Evolutionary conservation across 345 rosid species (phyloP).

Genomic region (Brassica carinata): DNA sequence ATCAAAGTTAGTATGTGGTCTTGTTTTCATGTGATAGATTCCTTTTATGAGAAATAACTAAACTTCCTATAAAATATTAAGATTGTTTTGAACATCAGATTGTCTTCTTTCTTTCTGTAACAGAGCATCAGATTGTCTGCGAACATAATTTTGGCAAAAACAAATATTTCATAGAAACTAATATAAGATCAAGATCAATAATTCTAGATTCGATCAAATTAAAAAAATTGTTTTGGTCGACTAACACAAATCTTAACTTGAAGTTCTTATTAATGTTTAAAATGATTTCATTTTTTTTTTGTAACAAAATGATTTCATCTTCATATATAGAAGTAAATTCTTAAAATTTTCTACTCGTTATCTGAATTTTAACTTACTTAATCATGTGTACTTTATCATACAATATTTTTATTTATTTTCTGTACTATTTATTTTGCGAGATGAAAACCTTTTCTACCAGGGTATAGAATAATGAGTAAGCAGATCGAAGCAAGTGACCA

Average conservation of each 20-base stretch:
- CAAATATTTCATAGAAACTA: not conserved
- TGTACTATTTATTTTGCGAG: not conserved
- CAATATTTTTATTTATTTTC: not conserved
- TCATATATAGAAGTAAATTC: not conserved
- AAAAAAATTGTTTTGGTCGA: not conserved
- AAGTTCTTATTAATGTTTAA: not conserved
- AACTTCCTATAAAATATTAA: not conserved
- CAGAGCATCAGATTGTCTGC: not conserved
- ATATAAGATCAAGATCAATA: not conserved
- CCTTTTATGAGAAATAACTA: not conserved
- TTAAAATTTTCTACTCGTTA: not conserved
- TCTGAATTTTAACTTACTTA: not conserved
- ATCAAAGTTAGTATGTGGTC: not conserved
- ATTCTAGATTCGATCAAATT: too few relatives aligned
- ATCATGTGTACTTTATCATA: not conserved
- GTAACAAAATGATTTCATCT: not conserved
- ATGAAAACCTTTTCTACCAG: too few relatives aligned
- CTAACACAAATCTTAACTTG: not conserved
- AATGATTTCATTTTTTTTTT: not conserved
- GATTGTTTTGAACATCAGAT: not conserved
- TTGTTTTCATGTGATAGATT: not conserved
- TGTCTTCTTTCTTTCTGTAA: not conserved
- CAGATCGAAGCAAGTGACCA: not conserved
- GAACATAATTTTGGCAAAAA: not conserved
- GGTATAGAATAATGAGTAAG: not conserved